A percentile compares a stretch with the other conserved stretches of the same genome.
Conservation (phyloP, 768 basidiomycete genomes). For the Pulveroboletus sp. region DNA sequence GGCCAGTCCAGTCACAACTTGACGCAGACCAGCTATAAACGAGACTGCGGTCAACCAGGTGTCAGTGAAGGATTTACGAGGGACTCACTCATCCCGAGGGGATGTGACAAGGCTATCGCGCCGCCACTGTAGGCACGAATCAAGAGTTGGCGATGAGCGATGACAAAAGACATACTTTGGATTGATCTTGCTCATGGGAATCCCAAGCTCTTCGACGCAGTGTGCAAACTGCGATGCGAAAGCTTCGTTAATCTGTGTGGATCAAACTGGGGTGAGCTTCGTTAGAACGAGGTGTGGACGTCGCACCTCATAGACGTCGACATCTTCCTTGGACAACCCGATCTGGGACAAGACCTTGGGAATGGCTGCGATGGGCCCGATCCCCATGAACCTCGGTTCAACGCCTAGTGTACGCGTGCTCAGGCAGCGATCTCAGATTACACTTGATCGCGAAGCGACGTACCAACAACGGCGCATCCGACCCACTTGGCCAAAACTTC, state of each 20-base stretch:
- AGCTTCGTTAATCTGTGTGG: constrained; percentile 74
- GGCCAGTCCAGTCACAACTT: constrained; percentile 84
- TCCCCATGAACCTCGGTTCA: constrained; percentile 75
- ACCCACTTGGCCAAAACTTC: constrained; percentile 83
- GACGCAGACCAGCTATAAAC: constrained; percentile 69
- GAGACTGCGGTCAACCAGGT: constrained; percentile 13
- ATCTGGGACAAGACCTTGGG: constrained; percentile 60
- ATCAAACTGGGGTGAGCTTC: background rate
- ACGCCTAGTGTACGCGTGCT: constrained; percentile 46
- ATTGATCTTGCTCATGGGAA: constrained; percentile 81
- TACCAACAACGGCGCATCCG: constrained; percentile 71
- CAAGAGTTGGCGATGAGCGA: background rate
- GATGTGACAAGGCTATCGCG: constrained; percentile 79
- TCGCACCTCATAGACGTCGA: constrained; percentile 71
- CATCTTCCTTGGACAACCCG: constrained; percentile 65
- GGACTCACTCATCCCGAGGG: constrained; percentile 75
- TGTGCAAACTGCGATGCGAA: constrained; percentile 94
- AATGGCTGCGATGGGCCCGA: constrained; percentile 68
- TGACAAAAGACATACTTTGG: constrained; percentile 54
- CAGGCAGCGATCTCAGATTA: background rate
- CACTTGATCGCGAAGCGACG: constrained; percentile 16
- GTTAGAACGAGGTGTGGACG: background rate
- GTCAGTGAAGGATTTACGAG: background rate
- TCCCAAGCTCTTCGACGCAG: constrained; percentile 74
- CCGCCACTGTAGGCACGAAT: constrained; percentile 56